Conservation (phyloP, 2,329 filamentous ascomycete genomes). For the Cladophialophora chaetospira region DNA sequence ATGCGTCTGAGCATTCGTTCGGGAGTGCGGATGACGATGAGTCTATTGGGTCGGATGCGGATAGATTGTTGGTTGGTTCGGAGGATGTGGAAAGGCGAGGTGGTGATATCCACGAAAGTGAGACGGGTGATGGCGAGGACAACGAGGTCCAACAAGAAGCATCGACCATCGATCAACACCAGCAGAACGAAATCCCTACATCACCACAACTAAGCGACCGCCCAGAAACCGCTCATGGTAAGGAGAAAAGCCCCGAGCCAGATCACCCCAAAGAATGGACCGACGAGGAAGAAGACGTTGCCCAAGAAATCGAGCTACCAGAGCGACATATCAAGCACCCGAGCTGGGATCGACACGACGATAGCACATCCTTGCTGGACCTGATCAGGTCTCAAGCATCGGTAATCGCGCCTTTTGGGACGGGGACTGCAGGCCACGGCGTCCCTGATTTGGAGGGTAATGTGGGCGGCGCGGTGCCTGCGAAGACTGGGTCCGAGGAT, state of each 20-base stretch:
- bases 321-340: conserved; percentile 25
- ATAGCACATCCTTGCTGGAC: conserved; percentile 27
- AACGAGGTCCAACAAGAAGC: too few relatives aligned
- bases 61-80: background rate
- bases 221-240: background rate
- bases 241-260: background rate
- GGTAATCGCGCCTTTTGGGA: conserved; percentile 12
- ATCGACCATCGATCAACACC: too few relatives aligned
- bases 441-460: conserved; percentile 4
- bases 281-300: background rate
- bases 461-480: background rate
- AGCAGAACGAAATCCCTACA: too few relatives aligned
- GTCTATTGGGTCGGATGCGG: conserved; percentile 11
- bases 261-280: background rate
- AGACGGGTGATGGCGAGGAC: too few relatives aligned
- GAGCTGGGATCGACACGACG: conserved; percentile 28
- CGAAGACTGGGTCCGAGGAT: too few relatives aligned
- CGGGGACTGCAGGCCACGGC: background rate
- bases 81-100: too few relatives aligned
- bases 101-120: too few relatives aligned
- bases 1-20: conserved; percentile 22
- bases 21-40: conserved; percentile 12
- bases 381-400: conserved; percentile 28
- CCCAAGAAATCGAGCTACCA: conserved; percentile 4
- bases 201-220: too few relatives aligned